Evolutionary conservation across 75 land plant species (phyloP).

Genomic region (Picea sitchensis): DNA sequence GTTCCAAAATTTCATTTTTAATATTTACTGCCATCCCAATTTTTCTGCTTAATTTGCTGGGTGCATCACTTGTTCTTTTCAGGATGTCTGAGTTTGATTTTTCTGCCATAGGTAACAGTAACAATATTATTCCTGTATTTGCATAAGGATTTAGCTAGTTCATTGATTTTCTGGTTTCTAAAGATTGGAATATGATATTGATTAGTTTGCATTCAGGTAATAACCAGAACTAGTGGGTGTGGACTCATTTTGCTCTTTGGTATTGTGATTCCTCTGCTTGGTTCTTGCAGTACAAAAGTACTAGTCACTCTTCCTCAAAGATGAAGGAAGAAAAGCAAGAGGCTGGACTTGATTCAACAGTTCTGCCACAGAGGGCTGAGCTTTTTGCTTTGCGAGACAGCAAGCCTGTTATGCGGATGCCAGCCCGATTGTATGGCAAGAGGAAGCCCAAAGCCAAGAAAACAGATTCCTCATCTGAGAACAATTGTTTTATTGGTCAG

Average conservation of each 20-base stretch:
- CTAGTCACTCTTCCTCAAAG: neutral
- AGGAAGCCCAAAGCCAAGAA: conserved; percentile 9
- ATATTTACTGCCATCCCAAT: no score
- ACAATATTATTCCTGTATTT: neutral
- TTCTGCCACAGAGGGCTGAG: neutral
- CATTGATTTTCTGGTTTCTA: neutral
- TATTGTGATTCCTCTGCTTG: neutral
- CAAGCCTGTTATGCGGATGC: neutral
- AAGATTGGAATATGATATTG: neutral
- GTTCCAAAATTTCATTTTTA: neutral
- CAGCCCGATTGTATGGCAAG: conserved; percentile 6
- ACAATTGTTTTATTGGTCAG: conserved; percentile 26
- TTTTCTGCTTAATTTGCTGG: no score
- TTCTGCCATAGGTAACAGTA: neutral
- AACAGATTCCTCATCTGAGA: neutral
- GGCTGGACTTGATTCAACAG: neutral
- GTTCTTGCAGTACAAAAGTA: neutral
- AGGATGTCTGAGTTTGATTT: neutral
- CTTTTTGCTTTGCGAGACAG: neutral
- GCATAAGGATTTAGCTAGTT: neutral
- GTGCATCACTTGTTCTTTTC: neutral
- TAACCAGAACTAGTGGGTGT: neutral
- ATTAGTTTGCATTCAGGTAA: conserved; percentile 8
- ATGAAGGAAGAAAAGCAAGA: conserved; percentile 10
- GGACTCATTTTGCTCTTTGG: neutral